Conservation (phyloP, 805 yeast species). For the Clavispora santaluciae region DNA sequence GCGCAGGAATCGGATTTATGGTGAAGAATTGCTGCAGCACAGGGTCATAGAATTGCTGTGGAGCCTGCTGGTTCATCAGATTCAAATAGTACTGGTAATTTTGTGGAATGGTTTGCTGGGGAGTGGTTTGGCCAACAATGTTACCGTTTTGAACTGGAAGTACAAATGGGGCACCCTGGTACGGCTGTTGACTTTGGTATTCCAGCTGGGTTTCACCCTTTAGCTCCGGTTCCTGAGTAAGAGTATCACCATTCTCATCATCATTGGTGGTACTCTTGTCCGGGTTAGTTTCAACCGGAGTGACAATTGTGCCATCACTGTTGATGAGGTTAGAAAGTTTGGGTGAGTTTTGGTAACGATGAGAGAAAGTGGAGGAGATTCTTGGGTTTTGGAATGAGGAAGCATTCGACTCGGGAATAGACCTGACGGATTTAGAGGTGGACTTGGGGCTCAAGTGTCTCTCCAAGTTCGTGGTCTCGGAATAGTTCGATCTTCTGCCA, state of each 20-base stretch:
- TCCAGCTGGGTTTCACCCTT: background rate
- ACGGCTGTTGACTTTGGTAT: background rate
- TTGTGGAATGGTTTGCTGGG: conserved; percentile 13
- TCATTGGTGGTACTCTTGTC: conserved; percentile 6
- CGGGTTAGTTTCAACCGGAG: conserved; percentile 30
- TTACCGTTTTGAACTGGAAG: conserved; percentile 3
- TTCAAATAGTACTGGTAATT: conserved; percentile 20
- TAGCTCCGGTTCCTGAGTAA: background rate
- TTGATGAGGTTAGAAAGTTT: conserved; percentile 37
- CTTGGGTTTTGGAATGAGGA: conserved; percentile 20
- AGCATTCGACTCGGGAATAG: conserved; percentile 6
- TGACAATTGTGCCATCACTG: conserved; percentile 42
- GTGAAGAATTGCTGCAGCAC: conserved; percentile 41
- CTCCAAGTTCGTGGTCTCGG: conserved; percentile 5
- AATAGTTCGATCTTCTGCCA: conserved; percentile 5
- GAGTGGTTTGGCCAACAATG: conserved; percentile 7
- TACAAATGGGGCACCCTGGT: background rate
- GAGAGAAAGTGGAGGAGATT: conserved; percentile 36
- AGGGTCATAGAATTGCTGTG: conserved; percentile 41
- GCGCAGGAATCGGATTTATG: conserved; percentile 31
- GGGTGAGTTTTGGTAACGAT: conserved; percentile 29
- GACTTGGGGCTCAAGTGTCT: conserved; percentile 4
- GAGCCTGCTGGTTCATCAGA: conserved; percentile 21
- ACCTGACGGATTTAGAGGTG: conserved; percentile 3
- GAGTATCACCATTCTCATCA: conserved; percentile 2